Percentiles rank a stretch among this genome's conserved stretches.
phyloP scores from a whole-genome alignment of 441 rosid genomes.

The Melastoma candidum region DNA sequence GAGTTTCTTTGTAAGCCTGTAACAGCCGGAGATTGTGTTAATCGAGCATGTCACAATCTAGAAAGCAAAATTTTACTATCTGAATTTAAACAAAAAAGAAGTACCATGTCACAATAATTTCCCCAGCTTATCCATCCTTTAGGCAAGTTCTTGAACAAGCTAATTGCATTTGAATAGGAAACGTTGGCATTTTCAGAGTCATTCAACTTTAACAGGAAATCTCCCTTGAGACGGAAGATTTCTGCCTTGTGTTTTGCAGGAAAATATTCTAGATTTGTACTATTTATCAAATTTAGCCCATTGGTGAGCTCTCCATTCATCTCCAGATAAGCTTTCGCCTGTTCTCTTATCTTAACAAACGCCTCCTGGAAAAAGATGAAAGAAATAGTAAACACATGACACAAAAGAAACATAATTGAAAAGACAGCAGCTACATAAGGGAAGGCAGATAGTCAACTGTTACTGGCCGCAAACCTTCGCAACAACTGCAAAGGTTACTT shows the following conservation, averaged over 20 bases:
- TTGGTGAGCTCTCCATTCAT: slow-evolving; percentile 79
- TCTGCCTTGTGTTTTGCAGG: slow-evolving; percentile 84
- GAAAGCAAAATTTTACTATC: too few species aligned
- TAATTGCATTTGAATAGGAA: slow-evolving; percentile 87
- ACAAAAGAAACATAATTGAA: too few species aligned
- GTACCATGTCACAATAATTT: slow-evolving; percentile 88
- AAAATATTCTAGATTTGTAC: slow-evolving; percentile 89
- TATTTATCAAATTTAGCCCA: slow-evolving; percentile 80
- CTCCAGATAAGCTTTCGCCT: slow-evolving; percentile 88
- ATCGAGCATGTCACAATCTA: too few species aligned
- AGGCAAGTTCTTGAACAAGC: slow-evolving; percentile 81
- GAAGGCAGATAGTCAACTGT: too few species aligned
- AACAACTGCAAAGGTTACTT: too few species aligned
- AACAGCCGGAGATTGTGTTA: slow-evolving; percentile 17
- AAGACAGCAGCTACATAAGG: too few species aligned
- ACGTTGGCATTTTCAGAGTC: slow-evolving; percentile 77
- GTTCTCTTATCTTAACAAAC: slow-evolving; percentile 94
- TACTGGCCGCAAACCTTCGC: too few species aligned
- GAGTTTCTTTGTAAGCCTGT: slow-evolving; percentile 83
- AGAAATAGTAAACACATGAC: too few species aligned
- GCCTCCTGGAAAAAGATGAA: slow-evolving; percentile 62
- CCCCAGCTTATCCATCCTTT: slow-evolving; percentile 99
- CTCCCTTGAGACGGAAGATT: slow-evolving; percentile 80
- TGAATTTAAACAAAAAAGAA: slow-evolving; percentile 4
- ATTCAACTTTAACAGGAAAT: slow-evolving; percentile 62